Evolutionary conservation across 1,284 basidiomycete species (phyloP).

Genomic region (Heterobasidion parviporum): DNA sequence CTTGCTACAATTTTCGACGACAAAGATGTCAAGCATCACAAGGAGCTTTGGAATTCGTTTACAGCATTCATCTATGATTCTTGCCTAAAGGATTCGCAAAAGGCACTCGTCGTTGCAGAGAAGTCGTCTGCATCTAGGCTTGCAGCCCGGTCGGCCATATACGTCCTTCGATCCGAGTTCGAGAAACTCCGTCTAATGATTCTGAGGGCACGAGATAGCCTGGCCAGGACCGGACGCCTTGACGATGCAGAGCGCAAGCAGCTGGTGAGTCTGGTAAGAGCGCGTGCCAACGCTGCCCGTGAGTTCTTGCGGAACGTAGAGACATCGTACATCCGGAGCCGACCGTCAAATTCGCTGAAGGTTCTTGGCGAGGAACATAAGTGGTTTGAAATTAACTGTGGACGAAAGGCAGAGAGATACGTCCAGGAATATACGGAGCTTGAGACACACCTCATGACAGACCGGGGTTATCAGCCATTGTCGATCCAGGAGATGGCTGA

Average conservation of each 20-base stretch:
- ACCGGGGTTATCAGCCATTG: constrained; percentile 33
- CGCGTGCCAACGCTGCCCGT: constrained; percentile 2
- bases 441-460: constrained; percentile 19
- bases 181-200: constrained; percentile 13
- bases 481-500: constrained; percentile 38
- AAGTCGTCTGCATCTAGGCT: constrained; percentile 13
- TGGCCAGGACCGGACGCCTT: constrained; percentile 2
- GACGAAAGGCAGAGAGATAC: constrained; percentile 21
- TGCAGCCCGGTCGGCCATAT: constrained; percentile 9
- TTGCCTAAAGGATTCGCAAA: constrained; percentile 31
- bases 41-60: constrained; percentile 28
- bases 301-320: constrained; percentile 1
- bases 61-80: constrained; percentile 31
- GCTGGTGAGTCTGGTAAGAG: constrained; percentile 10
- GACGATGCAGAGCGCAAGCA: constrained; percentile 7
- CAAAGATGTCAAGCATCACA: constrained; percentile 7
- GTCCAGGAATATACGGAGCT: constrained; percentile 28
- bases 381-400: constrained; percentile 30
- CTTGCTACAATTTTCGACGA: constrained; percentile 9
- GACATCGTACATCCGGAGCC: constrained; percentile 13
- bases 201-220: constrained; percentile 3
- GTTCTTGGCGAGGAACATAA: constrained; percentile 16
- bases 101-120: constrained; percentile 23
- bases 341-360: constrained; percentile 8
- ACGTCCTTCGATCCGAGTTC: constrained; percentile 12